phyloP scores from a whole-genome alignment of 257 asterid species.

The Ballota nigra region DNA sequence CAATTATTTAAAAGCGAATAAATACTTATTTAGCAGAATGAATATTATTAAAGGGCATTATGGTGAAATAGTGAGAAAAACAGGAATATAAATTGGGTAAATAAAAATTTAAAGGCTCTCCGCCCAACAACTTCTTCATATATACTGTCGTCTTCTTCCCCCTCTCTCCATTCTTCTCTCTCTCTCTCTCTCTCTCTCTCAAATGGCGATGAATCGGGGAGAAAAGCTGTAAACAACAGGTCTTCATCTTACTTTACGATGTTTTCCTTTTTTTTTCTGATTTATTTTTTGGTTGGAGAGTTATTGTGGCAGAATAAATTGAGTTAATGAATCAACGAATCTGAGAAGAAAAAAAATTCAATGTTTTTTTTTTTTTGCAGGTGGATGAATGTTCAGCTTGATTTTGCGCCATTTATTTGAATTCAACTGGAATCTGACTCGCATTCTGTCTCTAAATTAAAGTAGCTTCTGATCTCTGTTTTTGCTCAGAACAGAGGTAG shows the following conservation, averaged over 20 bases:
- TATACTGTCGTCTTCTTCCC: conserved; percentile 24
- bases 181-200: conserved; percentile 2
- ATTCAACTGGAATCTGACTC: not conserved
- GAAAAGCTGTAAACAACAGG: not conserved
- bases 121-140: conserved; percentile 43
- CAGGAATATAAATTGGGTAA: conserved; percentile 1
- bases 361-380: not conserved
- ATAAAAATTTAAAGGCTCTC: conserved; percentile 41
- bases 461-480: not conserved
- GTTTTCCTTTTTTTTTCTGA: not conserved
- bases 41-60: not conserved
- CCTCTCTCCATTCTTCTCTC: not conserved
- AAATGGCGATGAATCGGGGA: conserved; percentile 16
- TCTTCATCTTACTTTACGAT: not conserved
- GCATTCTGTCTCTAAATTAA: conserved; percentile 5
- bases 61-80: conserved; percentile 1
- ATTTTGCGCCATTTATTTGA: conserved; percentile 8
- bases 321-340: conserved; percentile 16
- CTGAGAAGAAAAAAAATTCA: not conserved
- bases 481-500: conserved; percentile 11
- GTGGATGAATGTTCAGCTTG: conserved; percentile 21
- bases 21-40: not conserved
- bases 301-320: not conserved
- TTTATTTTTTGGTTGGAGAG: not conserved
- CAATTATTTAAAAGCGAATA: not conserved